Evolutionary conservation across 805 yeast species (phyloP).

Genomic region (Tetrapisispora fleetii): DNA sequence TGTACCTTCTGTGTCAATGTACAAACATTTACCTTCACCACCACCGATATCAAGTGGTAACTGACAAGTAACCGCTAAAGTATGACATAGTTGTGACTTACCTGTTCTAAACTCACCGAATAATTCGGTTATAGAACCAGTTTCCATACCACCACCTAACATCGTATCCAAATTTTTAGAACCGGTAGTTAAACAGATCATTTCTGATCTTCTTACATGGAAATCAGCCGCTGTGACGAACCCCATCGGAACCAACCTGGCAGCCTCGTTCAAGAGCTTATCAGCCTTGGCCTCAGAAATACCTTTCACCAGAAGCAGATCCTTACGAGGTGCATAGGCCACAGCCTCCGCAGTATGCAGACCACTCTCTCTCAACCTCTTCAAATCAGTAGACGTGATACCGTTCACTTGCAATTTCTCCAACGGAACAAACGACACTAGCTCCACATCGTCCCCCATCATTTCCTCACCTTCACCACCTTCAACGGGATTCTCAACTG

Average conservation of each 20-base stretch:
- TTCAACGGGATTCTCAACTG: not conserved
- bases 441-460: constrained; percentile 41
- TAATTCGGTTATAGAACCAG: constrained; percentile 92
- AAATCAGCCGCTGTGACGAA: constrained; percentile 95
- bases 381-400: constrained; percentile 66
- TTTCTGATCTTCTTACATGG: constrained; percentile 78
- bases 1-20: constrained; percentile 95
- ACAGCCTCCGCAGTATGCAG: constrained; percentile 83
- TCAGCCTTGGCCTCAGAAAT: constrained; percentile 95
- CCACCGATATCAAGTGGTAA: constrained; percentile 95
- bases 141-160: constrained; percentile 93
- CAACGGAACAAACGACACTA: constrained; percentile 27
- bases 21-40: constrained; percentile 94
- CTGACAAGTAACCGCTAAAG: constrained; percentile 93
- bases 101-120: constrained; percentile 98
- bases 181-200: constrained; percentile 91
- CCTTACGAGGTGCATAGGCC: constrained; percentile 86
- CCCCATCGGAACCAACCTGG: constrained; percentile 86
- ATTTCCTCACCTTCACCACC: constrained; percentile 9
- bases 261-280: constrained; percentile 68
- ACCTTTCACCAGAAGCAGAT: constrained; percentile 70
- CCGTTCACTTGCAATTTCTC: constrained; percentile 62
- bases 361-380: constrained; percentile 73
- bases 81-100: constrained; percentile 93
- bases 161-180: constrained; percentile 88